A percentile compares a stretch with the other conserved stretches of the same genome.
Evolutionary conservation across 1,284 basidiomycete genomes (phyloP).

Genomic region (Hemileia vastatrix): DNA sequence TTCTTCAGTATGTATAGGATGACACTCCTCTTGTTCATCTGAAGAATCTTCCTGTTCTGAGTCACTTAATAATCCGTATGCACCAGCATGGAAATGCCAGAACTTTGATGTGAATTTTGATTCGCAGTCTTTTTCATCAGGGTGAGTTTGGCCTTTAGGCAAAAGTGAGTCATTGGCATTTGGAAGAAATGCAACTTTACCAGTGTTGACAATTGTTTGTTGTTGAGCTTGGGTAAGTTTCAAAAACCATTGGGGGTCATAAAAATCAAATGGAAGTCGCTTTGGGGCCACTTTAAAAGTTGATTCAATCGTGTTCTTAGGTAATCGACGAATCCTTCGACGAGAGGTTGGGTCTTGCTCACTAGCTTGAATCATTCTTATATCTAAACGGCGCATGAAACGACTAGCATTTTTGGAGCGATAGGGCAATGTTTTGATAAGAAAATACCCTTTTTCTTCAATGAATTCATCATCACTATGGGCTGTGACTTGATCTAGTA

Average conservation of each 20-base stretch:
- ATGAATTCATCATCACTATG: not conserved
- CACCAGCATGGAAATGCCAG: no score
- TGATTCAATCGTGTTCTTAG: not conserved
- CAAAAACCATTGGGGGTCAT: conserved; percentile 2
- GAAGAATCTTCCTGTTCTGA: no score
- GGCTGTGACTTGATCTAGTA: not conserved
- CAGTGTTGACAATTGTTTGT: no score
- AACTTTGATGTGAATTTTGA: no score
- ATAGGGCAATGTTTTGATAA: not conserved
- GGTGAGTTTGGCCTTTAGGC: no score
- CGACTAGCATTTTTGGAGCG: not conserved
- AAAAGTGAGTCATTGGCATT: no score
- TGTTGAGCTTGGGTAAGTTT: no score
- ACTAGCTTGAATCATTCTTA: not conserved
- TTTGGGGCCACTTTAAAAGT: not conserved
- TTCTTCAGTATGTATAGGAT: no score
- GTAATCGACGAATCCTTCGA: not conserved
- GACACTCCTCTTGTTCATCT: no score
- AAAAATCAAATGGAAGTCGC: not conserved
- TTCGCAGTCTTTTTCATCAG: no score
- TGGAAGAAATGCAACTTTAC: no score
- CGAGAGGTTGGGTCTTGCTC: not conserved
- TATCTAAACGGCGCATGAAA: not conserved
- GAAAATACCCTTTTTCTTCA: not conserved
- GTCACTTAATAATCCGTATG: no score